Evolutionary conservation across 1,284 basidiomycete genomes (phyloP), one percentile per base, ranked within the genome.

Genomic region (Cystobasidiaceae sp.): DNA sequence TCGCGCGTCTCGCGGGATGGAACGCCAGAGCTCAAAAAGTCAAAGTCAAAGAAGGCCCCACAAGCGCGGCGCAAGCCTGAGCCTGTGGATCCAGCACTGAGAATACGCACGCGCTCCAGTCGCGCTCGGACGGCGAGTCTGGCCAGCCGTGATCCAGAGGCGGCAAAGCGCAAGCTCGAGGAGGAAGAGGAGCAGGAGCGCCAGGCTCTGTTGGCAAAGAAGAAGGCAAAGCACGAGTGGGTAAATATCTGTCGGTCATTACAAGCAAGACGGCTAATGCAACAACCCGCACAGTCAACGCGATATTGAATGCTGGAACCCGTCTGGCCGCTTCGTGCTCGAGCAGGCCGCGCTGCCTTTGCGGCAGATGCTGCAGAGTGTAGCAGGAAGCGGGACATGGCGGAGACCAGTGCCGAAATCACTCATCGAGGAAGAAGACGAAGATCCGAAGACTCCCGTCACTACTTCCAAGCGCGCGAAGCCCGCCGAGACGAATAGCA

Each of bases 101-200:
- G 52, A 25, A 28, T 28, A 19, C n/a, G 17, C 15, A 17, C 49
- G 30, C 30, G 25, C 19, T 50, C 43, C 37, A 21, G 17, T 17
- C 28, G 32, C 32, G 28, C n/a, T 15, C 17, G 62, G 21, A 55
- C 51, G 13, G 54, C 57, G 25, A 39, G 33, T 15, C 46, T 61
- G 4, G 66, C 61, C 17, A 32, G 56, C 34, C 27, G 23, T n/a
- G 66, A 63, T 43, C 62, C 62, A 37, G 59, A 32, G 17, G 54
- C 45, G 43, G 61, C 61, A 15, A 63, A 67, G 43, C 59, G 60
- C 9, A 55, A 67, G 49, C 51, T 52, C 11, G 66, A 67, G 32
- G 52, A 63, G 41, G 66, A 67, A 28, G 66, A 51, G 8, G 52
- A 39, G 23, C 37, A 56, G 30, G 66, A 63, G 30, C 32, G 23